phyloP scores from a whole-genome alignment of 768 basidiomycete species.

The Tephrocybe rancida region DNA sequence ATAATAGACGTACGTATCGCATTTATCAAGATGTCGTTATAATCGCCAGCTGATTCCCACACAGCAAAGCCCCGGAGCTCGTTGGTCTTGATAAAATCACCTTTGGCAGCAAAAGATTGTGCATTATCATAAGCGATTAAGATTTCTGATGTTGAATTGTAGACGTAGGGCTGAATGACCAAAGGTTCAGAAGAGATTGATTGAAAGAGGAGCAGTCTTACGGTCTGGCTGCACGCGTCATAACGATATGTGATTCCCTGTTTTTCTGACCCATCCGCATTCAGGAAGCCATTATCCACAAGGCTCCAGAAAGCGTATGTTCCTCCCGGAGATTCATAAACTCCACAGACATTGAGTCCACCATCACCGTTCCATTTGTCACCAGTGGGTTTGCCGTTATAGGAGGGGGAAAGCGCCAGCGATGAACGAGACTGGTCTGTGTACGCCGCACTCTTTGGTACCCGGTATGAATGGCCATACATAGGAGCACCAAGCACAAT shows the following conservation, averaged over 20 bases:
- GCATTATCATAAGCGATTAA: conserved; percentile 71
- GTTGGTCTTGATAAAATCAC: conserved; percentile 52
- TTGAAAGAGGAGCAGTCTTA: conserved; percentile 29
- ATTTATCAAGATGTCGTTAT: conserved; percentile 59
- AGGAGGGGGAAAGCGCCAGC: conserved; percentile 55
- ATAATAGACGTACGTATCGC: conserved; percentile 27
- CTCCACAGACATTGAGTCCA: conserved; percentile 62
- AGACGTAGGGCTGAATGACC: conserved; percentile 62
- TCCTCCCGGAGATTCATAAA: conserved; percentile 50
- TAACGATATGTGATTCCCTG: conserved; percentile 52
- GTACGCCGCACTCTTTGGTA: conserved; percentile 36
- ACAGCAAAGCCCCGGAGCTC: conserved; percentile 69
- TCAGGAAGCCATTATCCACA: conserved; percentile 57
- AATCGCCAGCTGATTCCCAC: conserved; percentile 75
- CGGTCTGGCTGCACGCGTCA: conserved; percentile 76
- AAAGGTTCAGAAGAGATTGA: not conserved
- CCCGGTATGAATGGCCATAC: conserved; percentile 80
- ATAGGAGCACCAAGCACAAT: conserved; percentile 85
- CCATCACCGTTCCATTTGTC: conserved; percentile 58
- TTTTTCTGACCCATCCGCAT: conserved; percentile 38
- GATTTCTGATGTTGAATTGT: conserved; percentile 51
- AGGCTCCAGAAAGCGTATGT: conserved; percentile 67
- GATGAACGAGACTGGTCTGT: conserved; percentile 24
- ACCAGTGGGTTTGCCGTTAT: conserved; percentile 46
- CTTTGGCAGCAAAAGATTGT: conserved; percentile 63